These are phyloP conservation scores for Penicilliopsis zonata DNA, from an alignment of 495 filamentous ascomycete species.

Conservation along the genomic window DNA sequence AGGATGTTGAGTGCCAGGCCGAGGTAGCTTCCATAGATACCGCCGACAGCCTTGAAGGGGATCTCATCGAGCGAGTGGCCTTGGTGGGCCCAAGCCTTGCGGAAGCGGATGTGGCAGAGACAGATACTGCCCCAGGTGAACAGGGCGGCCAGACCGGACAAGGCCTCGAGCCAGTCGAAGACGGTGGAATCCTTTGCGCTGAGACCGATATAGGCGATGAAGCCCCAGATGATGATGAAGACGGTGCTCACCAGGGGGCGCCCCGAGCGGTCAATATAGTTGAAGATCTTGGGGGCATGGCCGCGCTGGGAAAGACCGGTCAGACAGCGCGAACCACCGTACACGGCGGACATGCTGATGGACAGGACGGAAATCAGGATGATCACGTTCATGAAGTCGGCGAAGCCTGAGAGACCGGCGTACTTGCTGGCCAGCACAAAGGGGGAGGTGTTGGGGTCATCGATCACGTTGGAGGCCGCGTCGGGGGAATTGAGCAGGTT, in stretches of 20 bases:
- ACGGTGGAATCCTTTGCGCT: constrained; percentile 21
- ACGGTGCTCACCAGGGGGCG: constrained; percentile 41
- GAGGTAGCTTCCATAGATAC: constrained; percentile 48
- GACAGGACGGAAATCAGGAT: constrained; percentile 14
- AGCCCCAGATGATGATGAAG: constrained; percentile 33
- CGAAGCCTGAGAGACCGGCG: constrained; percentile 33
- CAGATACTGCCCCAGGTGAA: constrained; percentile 41
- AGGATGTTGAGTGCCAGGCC: constrained; percentile 43
- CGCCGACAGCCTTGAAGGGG: constrained; percentile 48
- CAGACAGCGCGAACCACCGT: constrained; percentile 45
- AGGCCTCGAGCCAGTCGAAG: constrained; percentile 43
- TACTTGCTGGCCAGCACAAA: constrained; percentile 46
- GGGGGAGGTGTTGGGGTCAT: constrained; percentile 10
- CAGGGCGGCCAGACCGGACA: constrained; percentile 37
- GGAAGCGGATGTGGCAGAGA: constrained; percentile 41
- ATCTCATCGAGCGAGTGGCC: constrained; percentile 52
- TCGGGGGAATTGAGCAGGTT: constrained; percentile 31
- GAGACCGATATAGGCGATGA: constrained; percentile 42
- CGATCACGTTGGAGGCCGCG: constrained; percentile 1
- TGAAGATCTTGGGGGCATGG: constrained; percentile 41
- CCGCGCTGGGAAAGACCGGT: constrained; percentile 42
- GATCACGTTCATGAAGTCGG: constrained; percentile 9
- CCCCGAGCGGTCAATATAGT: constrained; percentile 44
- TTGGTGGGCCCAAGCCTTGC: constrained; percentile 43
- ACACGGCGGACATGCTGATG: constrained; percentile 37